These are phyloP conservation scores for Gossypium longicalyx DNA, from an alignment of 345 rosid species.

Conservation along the genomic window DNA sequence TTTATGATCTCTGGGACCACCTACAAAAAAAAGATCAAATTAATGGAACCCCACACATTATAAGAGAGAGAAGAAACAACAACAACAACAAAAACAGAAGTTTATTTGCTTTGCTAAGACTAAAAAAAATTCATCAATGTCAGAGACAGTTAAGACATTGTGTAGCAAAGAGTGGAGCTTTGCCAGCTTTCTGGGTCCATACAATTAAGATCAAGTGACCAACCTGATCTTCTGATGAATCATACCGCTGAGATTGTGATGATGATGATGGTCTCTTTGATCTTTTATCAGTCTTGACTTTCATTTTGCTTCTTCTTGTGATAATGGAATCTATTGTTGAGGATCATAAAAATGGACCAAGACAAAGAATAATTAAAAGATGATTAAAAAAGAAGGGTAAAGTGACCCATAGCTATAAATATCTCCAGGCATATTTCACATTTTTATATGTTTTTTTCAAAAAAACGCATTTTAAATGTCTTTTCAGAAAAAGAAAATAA, in stretches of 20 bases:
- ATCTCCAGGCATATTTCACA: slow-evolving; percentile 15
- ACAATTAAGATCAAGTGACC: not conserved
- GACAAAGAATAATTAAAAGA: not conserved
- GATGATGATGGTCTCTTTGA: slow-evolving; percentile 14
- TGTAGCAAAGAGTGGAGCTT: not conserved
- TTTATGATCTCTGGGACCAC: slow-evolving; percentile 17
- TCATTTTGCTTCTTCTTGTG: slow-evolving; percentile 7
- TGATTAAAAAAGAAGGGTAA: not conserved
- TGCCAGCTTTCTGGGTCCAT: not conserved
- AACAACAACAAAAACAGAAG: not conserved
- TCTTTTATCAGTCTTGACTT: slow-evolving; percentile 19
- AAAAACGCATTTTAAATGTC: not conserved
- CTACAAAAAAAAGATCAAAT: not conserved
- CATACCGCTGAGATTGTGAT: slow-evolving; percentile 15
- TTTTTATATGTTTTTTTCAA: not conserved
- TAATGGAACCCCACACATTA: not conserved
- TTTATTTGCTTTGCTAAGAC: not conserved
- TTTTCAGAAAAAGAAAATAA: not conserved
- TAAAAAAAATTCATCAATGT: not conserved
- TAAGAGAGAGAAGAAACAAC: not conserved
- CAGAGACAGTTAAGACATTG: not conserved
- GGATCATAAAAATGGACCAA: not conserved
- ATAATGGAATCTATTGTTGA: slow-evolving; percentile 10
- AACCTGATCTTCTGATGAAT: slow-evolving; percentile 39
- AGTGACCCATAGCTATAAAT: not conserved